phyloP scores from a whole-genome alignment of 257 asterid species.

The Gentiana macrophylla region DNA sequence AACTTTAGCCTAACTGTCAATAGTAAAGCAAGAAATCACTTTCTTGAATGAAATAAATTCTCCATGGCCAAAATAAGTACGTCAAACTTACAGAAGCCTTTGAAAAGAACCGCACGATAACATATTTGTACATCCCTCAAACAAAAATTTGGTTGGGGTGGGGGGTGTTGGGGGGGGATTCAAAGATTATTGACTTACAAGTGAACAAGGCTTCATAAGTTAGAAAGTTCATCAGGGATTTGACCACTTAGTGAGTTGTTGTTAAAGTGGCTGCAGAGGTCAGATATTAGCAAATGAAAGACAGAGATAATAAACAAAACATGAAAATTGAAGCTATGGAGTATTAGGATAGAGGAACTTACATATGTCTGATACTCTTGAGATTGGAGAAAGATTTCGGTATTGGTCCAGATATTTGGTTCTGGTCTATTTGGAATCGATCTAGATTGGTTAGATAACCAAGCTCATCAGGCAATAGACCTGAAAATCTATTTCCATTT shows the following conservation, averaged over 20 bases:
- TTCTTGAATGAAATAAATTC: no score
- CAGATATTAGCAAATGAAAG: constrained; percentile 4
- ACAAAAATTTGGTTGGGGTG: no score
- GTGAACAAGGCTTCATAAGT: constrained; percentile 26
- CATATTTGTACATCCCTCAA: no score
- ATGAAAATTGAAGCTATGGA: not conserved
- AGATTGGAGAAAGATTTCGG: constrained; percentile 29
- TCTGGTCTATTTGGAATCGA: constrained; percentile 37
- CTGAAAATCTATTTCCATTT: constrained; percentile 35
- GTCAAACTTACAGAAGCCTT: constrained; percentile 38
- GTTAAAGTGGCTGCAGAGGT: constrained; percentile 37
- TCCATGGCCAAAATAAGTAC: no score
- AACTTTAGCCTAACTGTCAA: no score
- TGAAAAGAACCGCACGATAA: not conserved
- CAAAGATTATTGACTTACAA: constrained; percentile 24
- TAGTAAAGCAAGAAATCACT: no score
- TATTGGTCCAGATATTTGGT: constrained; percentile 33
- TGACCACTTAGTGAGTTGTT: constrained; percentile 42
- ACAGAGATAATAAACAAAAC: not conserved
- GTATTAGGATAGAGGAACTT: constrained; percentile 7
- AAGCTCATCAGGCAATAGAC: constrained; percentile 34
- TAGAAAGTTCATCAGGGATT: constrained; percentile 30
- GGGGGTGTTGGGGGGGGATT: no score
- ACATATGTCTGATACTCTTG: constrained; percentile 29
- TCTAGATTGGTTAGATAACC: constrained; percentile 26